These are phyloP conservation scores for Glycyrrhiza uralensis DNA, from an alignment of 306 rosid genomes.

Conservation along the genomic window DNA sequence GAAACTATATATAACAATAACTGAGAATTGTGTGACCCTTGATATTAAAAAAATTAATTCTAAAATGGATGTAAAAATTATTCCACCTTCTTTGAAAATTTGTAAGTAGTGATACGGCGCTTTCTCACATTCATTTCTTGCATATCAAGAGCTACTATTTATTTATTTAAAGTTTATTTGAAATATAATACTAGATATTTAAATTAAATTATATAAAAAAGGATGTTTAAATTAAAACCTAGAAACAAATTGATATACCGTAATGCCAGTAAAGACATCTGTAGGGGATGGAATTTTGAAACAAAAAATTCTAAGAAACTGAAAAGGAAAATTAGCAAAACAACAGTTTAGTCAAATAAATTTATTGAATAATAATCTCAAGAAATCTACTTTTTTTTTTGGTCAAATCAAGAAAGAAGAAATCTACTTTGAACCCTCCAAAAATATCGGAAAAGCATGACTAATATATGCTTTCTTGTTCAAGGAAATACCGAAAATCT, in stretches of 20 bases:
- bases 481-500: too few species aligned
- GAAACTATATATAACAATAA: too few species aligned
- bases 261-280: neutral
- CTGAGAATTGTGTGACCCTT: too few species aligned
- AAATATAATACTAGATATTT: too few species aligned
- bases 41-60: too few species aligned
- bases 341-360: neutral
- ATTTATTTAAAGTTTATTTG: too few species aligned
- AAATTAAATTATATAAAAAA: too few species aligned
- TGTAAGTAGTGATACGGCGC: neutral
- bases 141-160: neutral
- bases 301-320: neutral
- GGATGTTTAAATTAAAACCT: neutral
- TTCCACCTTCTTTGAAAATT: neutral
- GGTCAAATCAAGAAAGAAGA: too few species aligned
- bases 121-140: neutral
- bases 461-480: too few species aligned
- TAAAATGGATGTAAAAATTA: neutral
- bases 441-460: neutral
- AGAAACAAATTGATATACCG: neutral
- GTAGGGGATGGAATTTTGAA: neutral
- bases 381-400: too few species aligned
- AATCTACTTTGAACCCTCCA: neutral
- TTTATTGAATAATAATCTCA: neutral
- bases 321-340: neutral